Conservation (phyloP, 306 rosid species). For the Inga laurina region DNA sequence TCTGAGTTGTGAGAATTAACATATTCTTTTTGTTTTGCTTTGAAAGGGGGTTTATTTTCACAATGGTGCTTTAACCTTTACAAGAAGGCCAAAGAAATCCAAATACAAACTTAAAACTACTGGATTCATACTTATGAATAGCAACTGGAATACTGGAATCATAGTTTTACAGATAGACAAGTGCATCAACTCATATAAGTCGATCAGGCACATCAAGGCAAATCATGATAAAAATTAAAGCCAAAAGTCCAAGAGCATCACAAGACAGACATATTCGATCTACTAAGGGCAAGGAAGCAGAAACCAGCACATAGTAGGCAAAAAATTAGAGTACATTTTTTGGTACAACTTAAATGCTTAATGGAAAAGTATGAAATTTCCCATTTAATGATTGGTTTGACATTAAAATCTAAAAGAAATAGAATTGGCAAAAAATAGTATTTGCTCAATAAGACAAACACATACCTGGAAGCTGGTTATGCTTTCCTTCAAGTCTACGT, state of each 20-base stretch:
- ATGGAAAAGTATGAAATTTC: neutral
- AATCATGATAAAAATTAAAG: neutral
- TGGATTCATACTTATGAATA: neutral
- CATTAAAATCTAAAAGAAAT: neutral
- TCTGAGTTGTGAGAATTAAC: neutral
- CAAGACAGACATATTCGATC: neutral
- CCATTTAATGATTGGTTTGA: neutral
- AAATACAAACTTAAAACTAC: neutral
- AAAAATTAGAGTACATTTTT: neutral
- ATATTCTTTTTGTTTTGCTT: neutral
- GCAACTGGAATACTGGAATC: neutral
- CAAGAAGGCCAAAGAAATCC: neutral
- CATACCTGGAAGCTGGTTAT: slow-evolving; percentile 84
- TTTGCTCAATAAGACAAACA: neutral
- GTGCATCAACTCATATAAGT: neutral
- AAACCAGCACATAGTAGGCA: neutral
- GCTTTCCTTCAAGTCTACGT: slow-evolving; percentile 92
- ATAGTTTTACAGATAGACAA: neutral
- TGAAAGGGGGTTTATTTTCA: neutral
- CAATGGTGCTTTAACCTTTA: neutral
- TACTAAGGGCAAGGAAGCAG: neutral
- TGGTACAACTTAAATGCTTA: neutral
- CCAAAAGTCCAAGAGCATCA: neutral
- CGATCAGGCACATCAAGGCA: neutral
- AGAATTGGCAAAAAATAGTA: neutral